A percentile compares a stretch with the other conserved stretches of the same genome.
Conservation (phyloP, 768 basidiomycete genomes). For the Fibroporia radiculosa region DNA sequence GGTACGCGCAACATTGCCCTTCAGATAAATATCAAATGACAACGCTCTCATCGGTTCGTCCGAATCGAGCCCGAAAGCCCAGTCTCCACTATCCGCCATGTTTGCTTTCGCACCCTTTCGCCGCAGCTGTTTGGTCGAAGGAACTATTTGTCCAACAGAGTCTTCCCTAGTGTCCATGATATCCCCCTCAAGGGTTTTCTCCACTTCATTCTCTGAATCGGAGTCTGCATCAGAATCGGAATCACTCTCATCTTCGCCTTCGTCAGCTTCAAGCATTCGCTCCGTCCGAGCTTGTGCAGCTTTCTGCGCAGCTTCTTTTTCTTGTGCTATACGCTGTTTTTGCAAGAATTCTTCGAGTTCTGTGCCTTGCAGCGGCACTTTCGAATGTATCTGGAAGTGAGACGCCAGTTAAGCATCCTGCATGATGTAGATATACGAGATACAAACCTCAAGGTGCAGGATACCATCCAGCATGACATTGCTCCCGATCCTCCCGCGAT, state of each 20-base stretch:
- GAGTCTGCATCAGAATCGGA: slow-evolving; percentile 56
- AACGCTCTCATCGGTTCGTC: slow-evolving; percentile 70
- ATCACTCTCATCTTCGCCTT: slow-evolving; percentile 81
- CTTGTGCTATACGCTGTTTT: slow-evolving; percentile 67
- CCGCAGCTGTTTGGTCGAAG: slow-evolving; percentile 19
- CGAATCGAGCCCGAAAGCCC: slow-evolving; percentile 51
- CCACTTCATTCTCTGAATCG: slow-evolving; percentile 57
- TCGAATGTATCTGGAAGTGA: slow-evolving; percentile 69
- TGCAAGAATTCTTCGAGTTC: slow-evolving; percentile 79
- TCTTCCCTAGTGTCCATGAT: slow-evolving; percentile 41
- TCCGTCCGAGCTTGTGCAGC: slow-evolving; percentile 78
- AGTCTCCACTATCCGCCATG: slow-evolving; percentile 46
- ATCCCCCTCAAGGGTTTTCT: slow-evolving; percentile 42
- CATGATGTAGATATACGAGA: neutral
- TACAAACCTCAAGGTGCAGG: slow-evolving; percentile 55
- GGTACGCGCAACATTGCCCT: slow-evolving; percentile 87
- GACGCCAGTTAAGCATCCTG: neutral
- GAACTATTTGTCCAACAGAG: slow-evolving; percentile 9
- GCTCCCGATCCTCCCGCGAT: slow-evolving; percentile 81
- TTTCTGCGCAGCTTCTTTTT: slow-evolving; percentile 81
- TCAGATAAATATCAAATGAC: slow-evolving; percentile 95
- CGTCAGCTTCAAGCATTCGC: slow-evolving; percentile 90
- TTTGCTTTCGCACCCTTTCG: slow-evolving; percentile 39
- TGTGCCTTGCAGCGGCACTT: slow-evolving; percentile 80
- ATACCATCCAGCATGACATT: slow-evolving; percentile 76